Evolutionary conservation across 768 basidiomycete genomes (phyloP).

Genomic region (Hortiboletus flavorubellus): DNA sequence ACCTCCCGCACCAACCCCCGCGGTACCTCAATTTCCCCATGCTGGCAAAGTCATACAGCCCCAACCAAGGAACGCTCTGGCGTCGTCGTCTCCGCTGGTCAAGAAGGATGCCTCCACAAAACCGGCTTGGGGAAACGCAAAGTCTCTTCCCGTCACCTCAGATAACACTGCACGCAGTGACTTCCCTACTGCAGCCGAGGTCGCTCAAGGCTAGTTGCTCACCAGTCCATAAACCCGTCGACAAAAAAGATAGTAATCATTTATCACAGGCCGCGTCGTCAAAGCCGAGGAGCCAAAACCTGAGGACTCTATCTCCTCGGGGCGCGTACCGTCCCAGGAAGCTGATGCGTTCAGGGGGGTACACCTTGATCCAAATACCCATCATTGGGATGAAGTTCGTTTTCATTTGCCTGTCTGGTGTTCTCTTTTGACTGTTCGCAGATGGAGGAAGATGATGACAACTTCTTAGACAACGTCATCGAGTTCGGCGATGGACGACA

Average conservation of each 20-base stretch:
- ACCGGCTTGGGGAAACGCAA: slow-evolving; percentile 72
- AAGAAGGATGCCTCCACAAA: slow-evolving; percentile 37
- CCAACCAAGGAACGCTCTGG: slow-evolving; percentile 48
- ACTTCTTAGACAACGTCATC: slow-evolving; percentile 84
- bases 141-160: slow-evolving; percentile 31
- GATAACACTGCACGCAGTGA: slow-evolving; percentile 55
- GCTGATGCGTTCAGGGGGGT: slow-evolving; percentile 94
- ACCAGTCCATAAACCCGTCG: background rate
- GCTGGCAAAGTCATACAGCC: slow-evolving; percentile 63
- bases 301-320: slow-evolving; percentile 46
- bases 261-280: slow-evolving; percentile 18
- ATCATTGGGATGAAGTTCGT: slow-evolving; percentile 97
- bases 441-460: slow-evolving; percentile 93
- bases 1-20: slow-evolving; percentile 37
- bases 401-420: slow-evolving; percentile 5
- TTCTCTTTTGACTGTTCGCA: slow-evolving; percentile 27
- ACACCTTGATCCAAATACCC: slow-evolving; percentile 88
- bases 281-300: slow-evolving; percentile 41
- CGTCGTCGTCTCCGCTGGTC: slow-evolving; percentile 33
- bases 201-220: slow-evolving; percentile 66
- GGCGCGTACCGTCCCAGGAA: slow-evolving; percentile 70
- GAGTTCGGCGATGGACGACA: slow-evolving; percentile 95
- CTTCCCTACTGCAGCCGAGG: slow-evolving; percentile 97
- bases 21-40: slow-evolving; percentile 52
- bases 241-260: slow-evolving; percentile 11